These are phyloP conservation scores for Entamoeba invadens DNA, from an alignment of 208 protist genomes.

Conservation along the genomic window DNA sequence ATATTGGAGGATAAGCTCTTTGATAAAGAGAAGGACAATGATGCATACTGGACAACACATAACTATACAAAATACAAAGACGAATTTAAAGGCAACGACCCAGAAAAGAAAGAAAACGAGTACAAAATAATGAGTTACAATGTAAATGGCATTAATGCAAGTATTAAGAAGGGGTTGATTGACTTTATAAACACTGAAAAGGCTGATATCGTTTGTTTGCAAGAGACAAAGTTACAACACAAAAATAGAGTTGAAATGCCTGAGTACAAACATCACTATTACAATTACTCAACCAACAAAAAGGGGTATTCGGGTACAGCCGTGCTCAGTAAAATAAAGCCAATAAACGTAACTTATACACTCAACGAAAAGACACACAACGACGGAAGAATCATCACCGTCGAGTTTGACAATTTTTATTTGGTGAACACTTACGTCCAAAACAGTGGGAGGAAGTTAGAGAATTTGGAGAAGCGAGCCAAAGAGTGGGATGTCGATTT, in stretches of 20 bases:
- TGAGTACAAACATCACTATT: neutral
- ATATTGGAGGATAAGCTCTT: neutral
- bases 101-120: neutral
- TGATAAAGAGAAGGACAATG: neutral
- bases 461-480: neutral
- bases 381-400: neutral
- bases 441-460: slow-evolving; percentile 2
- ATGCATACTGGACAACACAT: neutral
- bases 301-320: neutral
- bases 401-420: neutral
- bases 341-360: neutral
- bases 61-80: neutral
- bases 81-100: neutral
- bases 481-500: slow-evolving; percentile 9
- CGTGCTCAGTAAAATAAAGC: neutral
- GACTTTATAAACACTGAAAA: neutral
- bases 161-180: neutral
- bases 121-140: neutral
- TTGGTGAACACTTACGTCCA: slow-evolving; percentile 5
- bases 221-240: neutral
- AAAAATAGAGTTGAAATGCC: neutral
- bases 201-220: neutral
- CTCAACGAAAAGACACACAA: neutral
- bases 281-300: neutral
- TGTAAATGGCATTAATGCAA: neutral